Base-by-base conservation (phyloP, 805 yeast genomes). In the Nakazawaea peltata region DNA sequence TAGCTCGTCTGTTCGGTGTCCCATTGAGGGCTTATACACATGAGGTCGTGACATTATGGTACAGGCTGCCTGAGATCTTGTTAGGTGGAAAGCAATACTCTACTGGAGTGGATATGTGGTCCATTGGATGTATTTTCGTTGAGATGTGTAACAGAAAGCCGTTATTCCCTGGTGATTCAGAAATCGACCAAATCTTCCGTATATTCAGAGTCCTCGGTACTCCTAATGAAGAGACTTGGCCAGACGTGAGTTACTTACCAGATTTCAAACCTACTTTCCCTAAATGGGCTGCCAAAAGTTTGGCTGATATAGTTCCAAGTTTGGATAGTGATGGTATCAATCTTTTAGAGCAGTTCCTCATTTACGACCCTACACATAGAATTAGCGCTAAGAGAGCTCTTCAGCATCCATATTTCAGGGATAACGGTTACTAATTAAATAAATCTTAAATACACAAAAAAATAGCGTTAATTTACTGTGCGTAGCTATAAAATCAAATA, bases 81-180 rank as follows among this genome's bases (percentile, higher is more conserved):
- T 71, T 92, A 44, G 98, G 98, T 11, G 96, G 97, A 3, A 84
- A 94, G 47, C 97, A 92, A 51, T 92, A 92, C 58, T 85, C 96
- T 24, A 92, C 97, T 0, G 97, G 97, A 14, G 96, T 92, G 34
- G 98, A 92, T 57, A 87, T 92, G 82, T 92, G 98, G 98, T 85
- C 96, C 9, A 83, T 90, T 42, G 98, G 98, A 12, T 88, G 97
- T 54, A 92, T 92, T 32, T 83, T 92, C 57, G 98, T 97, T 5
- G 98, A 92, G 56, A 88, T 92, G 97, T 86, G 88, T 39, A 85
- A 87, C 49, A 77, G 98, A 37, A 85, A 85, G 56, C 97, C 98
- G 7, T 59, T 92, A 35, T 90, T 92, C 62, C 95, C 97, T 0
- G 98, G 98, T 5, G 96, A 92, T 56, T 86, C 95, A 9, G 98